phyloP scores from a whole-genome alignment of 2,329 filamentous ascomycete genomes.

The Diaporthe citrichinensis region DNA sequence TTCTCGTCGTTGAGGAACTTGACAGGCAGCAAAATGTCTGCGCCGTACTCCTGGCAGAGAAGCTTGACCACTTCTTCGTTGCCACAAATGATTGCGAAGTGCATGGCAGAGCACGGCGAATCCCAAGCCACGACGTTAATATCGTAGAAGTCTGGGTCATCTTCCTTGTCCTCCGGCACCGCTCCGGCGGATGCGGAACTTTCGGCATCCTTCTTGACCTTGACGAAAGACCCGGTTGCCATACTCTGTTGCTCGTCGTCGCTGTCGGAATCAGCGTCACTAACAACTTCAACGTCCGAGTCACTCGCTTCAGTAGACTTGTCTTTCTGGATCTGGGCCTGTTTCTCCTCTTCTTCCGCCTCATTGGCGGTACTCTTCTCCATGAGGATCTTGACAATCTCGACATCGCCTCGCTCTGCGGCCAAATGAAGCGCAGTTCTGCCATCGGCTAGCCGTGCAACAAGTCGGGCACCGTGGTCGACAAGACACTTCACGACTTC shows the following conservation, averaged over 20 bases:
- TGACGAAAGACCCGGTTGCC: constrained; percentile 82
- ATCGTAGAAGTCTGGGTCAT: constrained; percentile 85
- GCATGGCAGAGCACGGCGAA: constrained; percentile 78
- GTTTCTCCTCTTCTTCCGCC: constrained; percentile 73
- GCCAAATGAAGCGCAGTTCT: constrained; percentile 87
- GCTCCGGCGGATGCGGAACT: constrained; percentile 52
- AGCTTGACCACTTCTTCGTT: constrained; percentile 77
- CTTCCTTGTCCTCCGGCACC: constrained; percentile 68
- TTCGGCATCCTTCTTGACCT: constrained; percentile 65
- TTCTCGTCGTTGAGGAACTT: constrained; percentile 71
- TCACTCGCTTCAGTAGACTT: constrained; percentile 52
- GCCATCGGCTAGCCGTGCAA: constrained; percentile 83
- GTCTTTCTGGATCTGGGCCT: constrained; percentile 62
- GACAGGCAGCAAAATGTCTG: constrained; percentile 81
- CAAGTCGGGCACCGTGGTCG: constrained; percentile 78
- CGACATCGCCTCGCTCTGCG: constrained; percentile 75
- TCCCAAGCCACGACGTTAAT: constrained; percentile 88
- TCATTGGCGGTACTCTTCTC: constrained; percentile 82
- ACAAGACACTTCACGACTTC: constrained; percentile 81
- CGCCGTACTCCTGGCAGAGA: constrained; percentile 80
- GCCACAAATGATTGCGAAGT: constrained; percentile 83
- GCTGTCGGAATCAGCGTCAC: constrained; percentile 58
- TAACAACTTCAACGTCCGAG: constrained; percentile 63
- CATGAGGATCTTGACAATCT: constrained; percentile 81
- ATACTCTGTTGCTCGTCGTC: constrained; percentile 67